phyloP scores from a whole-genome alignment of 2,329 filamentous ascomycete species.

The Teratosphaeria epicoccoides region DNA sequence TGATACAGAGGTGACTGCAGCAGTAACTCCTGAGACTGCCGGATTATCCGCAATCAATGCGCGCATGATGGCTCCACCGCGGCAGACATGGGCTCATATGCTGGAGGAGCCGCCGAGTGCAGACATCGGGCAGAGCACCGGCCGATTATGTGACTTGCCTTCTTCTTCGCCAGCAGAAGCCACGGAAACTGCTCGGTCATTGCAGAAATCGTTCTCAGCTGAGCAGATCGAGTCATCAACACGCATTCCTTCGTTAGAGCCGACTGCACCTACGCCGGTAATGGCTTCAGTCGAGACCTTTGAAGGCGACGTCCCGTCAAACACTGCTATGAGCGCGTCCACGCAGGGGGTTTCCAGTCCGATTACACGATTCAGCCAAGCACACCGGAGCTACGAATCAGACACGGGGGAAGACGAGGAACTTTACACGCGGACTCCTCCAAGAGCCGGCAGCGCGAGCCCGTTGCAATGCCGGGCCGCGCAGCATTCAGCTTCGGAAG shows the following conservation, averaged over 20 bases:
- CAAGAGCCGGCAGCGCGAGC: not conserved
- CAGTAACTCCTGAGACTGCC: not conserved
- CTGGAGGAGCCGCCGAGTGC: not conserved
- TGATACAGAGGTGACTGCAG: not conserved
- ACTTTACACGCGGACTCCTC: not conserved
- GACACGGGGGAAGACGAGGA: slow-evolving; percentile 1
- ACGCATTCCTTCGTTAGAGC: not conserved
- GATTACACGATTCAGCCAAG: not conserved
- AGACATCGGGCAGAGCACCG: not conserved
- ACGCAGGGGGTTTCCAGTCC: not conserved
- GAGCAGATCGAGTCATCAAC: not conserved
- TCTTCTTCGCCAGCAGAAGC: slow-evolving; percentile 2
- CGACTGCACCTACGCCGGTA: not conserved
- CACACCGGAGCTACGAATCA: not conserved
- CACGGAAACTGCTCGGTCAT: slow-evolving; percentile 18
- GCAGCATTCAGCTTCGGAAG: not conserved
- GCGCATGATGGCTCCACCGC: not conserved
- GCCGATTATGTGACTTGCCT: not conserved
- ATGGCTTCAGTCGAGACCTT: not conserved
- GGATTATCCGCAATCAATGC: not conserved
- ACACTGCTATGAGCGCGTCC: not conserved
- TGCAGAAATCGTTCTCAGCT: slow-evolving; percentile 26
- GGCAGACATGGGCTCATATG: not conserved
- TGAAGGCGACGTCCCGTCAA: not conserved
- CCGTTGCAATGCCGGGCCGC: not conserved